Percentiles rank a stretch among this genome's conserved stretches.
These are phyloP conservation scores for Monilinia fructicola DNA, from an alignment of 2,329 filamentous ascomycete genomes.

Conservation along the genomic window DNA sequence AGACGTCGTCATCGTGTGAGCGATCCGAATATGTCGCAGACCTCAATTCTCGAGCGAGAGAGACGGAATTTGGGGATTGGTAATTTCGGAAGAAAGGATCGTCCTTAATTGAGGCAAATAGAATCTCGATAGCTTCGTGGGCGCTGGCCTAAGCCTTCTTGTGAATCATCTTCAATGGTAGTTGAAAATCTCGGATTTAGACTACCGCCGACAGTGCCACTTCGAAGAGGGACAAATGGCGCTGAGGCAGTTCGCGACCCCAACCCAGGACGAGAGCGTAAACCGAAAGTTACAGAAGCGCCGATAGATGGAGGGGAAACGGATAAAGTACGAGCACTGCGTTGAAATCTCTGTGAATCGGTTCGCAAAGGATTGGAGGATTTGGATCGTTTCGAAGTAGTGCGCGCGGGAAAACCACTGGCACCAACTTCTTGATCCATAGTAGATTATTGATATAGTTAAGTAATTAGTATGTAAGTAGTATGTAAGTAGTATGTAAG, in stretches of 20 bases:
- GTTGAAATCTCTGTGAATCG: slow-evolving; percentile 19
- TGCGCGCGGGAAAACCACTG: slow-evolving; percentile 24
- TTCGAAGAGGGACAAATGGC: slow-evolving; percentile 18
- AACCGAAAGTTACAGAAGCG: slow-evolving; percentile 5
- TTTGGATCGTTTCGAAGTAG: slow-evolving; percentile 19
- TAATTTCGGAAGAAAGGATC: slow-evolving; percentile 55
- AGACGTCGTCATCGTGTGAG: slow-evolving; percentile 27
- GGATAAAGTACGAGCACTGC: slow-evolving; percentile 17
- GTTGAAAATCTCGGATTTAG: slow-evolving; percentile 12
- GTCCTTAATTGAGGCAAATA: slow-evolving; percentile 53
- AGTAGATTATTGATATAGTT: slow-evolving; percentile 11
- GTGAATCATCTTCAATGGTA: slow-evolving; percentile 27
- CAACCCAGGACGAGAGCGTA: slow-evolving; percentile 20
- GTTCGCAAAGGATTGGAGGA: slow-evolving; percentile 21
- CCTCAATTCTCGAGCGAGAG: slow-evolving; percentile 39
- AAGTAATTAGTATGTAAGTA: background rate
- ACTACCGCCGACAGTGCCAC: background rate
- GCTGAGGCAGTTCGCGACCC: slow-evolving; percentile 23
- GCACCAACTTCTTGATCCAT: slow-evolving; percentile 27
- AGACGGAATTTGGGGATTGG: slow-evolving; percentile 42
- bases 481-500: too few relatives aligned
- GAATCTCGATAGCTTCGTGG: slow-evolving; percentile 47
- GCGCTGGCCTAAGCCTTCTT: slow-evolving; percentile 16
- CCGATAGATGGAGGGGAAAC: slow-evolving; percentile 23
- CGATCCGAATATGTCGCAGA: slow-evolving; percentile 33